phyloP scores from a whole-genome alignment of 164 flowering plant genomes.

The Warburgia ugandensis region DNA sequence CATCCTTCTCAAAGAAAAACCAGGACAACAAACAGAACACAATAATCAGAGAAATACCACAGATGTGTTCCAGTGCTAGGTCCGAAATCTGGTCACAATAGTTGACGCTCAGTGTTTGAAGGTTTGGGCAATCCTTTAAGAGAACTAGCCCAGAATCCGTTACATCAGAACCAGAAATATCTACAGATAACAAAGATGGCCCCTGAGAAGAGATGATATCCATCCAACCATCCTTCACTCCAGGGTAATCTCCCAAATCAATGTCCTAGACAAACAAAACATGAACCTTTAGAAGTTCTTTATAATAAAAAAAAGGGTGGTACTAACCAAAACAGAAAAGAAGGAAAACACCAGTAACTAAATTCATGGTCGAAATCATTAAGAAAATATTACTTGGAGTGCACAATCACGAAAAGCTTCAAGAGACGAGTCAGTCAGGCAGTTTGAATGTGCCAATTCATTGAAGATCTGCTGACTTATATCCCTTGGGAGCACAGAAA shows the following conservation, averaged over 20 bases:
- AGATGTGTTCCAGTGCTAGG: slow-evolving; percentile 45
- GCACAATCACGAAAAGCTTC: slow-evolving; percentile 88
- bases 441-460: slow-evolving; percentile 52
- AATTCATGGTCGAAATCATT: no score
- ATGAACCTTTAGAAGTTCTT: no score
- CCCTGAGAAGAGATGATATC: slow-evolving; percentile 84
- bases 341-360: not conserved
- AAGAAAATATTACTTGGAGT: slow-evolving; percentile 58
- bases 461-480: slow-evolving; percentile 79
- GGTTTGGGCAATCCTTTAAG: slow-evolving; percentile 56
- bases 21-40: no score
- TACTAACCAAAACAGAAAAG: not conserved
- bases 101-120: slow-evolving; percentile 56
- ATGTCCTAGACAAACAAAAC: slow-evolving; percentile 59
- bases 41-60: slow-evolving; percentile 35
- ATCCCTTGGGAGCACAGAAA: slow-evolving; percentile 80
- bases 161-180: slow-evolving; percentile 77
- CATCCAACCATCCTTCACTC: slow-evolving; percentile 76
- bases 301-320: no score
- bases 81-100: slow-evolving; percentile 70
- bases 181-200: slow-evolving; percentile 67
- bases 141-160: slow-evolving; percentile 57
- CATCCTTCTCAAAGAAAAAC: no score
- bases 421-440: slow-evolving; percentile 41
- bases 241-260: slow-evolving; percentile 78